Evolutionary conservation across 2,329 filamentous ascomycete genomes (phyloP), one percentile per base, ranked within the genome.

Genomic region (Venturiaceae sp.): DNA sequence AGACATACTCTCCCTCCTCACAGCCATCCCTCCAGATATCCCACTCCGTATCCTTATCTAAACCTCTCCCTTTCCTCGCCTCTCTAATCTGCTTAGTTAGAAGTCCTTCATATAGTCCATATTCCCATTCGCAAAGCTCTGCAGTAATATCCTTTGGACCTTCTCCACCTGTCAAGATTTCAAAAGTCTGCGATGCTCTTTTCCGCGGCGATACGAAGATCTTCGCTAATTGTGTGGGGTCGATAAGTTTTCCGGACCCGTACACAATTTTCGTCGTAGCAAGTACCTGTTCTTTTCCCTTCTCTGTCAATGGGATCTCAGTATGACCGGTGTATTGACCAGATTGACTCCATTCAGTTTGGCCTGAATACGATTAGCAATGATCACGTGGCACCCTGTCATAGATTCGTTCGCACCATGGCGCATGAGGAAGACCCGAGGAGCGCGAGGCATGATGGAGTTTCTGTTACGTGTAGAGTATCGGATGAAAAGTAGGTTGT

Each of bases 1-100:
- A 28, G 9, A 39, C 57, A 39, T 54, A 58, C 86, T 95, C 90
- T 72, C 91, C 91, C 3, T 85, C 88, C 1, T 86, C 87, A 72
- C 90, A 95, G 0, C 90, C 90, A 68, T 95, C 90, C n/a, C 76
- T 78, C 90, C 90, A 95, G 63, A 95, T 95, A 73, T 94, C 87
- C 90, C 90, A 95, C 26, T 74, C 70, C 3, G 75, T 64, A n/a
- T 77, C 73, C 13, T 58, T 21, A 80, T 74, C 7, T 19, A 82
- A 67, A 0, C 87, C 88, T 60, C 83, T 75, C 58, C 82, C 73
- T 57, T 76, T 78, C 54, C 88, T 80, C 7, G 44, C 28, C 23
- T 28, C 36, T 26, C 44, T 37, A 33, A 58, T 58, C 46, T 58
- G 44, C 23, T 58, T 36, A 4, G 39, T 54, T 36, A 37, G n/a